phyloP scores from a whole-genome alignment of 2,329 filamentous ascomycete species.

The Ophiostoma populinum region DNA sequence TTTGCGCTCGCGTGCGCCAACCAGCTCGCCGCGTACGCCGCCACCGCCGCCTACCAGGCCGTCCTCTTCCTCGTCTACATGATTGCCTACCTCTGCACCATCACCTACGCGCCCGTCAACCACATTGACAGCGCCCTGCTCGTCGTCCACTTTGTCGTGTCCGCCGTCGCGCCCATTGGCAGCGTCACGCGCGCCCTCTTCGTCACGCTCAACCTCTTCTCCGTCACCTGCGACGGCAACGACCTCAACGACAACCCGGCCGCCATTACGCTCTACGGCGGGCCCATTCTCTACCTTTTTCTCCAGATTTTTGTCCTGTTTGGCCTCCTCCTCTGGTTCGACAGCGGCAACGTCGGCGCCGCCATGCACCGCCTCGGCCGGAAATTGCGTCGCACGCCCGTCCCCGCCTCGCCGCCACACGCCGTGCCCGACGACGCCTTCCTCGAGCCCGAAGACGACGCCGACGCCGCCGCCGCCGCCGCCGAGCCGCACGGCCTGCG shows the following conservation, averaged over 20 bases:
- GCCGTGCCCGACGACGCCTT: conserved; percentile 35
- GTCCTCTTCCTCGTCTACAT: conserved; percentile 55
- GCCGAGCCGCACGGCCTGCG: conserved; percentile 46
- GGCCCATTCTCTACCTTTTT: conserved; percentile 68
- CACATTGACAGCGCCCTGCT: conserved; percentile 50
- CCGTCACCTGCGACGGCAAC: conserved; percentile 52
- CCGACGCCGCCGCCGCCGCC: conserved; percentile 43
- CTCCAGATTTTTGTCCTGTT: conserved; percentile 58
- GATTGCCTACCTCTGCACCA: conserved; percentile 50
- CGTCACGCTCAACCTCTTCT: conserved; percentile 68
- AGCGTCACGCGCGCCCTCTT: conserved; percentile 61
- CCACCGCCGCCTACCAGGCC: conserved; percentile 61
- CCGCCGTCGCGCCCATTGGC: conserved; percentile 57
- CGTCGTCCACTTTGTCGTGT: conserved; percentile 59
- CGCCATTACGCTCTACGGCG: conserved; percentile 58
- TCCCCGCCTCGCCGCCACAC: conserved; percentile 12
- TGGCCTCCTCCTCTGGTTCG: conserved; percentile 57
- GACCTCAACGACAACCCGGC: conserved; percentile 51
- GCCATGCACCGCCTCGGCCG: conserved; percentile 20
- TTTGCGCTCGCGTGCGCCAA: conserved; percentile 65
- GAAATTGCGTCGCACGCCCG: neutral
- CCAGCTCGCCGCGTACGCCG: conserved; percentile 71
- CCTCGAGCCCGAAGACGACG: too few relatives aligned
- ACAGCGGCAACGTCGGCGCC: conserved; percentile 50
- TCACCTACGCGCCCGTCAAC: conserved; percentile 57